Evolutionary conservation across 768 basidiomycete species (phyloP).

Genomic region (Panus rudis): DNA sequence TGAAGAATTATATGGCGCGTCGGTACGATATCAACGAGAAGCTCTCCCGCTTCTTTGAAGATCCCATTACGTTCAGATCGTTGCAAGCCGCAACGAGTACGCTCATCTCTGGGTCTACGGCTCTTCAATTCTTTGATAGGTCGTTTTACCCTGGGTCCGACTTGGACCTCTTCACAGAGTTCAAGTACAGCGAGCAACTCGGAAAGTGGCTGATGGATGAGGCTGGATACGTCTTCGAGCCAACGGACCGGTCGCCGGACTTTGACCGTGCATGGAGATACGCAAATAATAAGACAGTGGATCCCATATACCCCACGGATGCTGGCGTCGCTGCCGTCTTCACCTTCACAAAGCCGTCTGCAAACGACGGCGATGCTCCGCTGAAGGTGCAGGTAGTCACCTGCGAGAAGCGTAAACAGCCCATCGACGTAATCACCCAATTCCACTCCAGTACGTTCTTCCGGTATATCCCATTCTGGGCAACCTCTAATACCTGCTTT

Average conservation of each 20-base stretch:
- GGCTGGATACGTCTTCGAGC: conserved; percentile 26
- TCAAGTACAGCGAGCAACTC: conserved; percentile 25
- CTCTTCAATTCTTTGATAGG: conserved; percentile 46
- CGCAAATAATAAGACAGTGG: too few species aligned
- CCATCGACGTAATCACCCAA: conserved; percentile 32
- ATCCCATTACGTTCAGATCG: conserved; percentile 32
- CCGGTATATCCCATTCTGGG: neutral
- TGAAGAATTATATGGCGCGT: conserved; percentile 16
- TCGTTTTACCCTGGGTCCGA: conserved; percentile 38
- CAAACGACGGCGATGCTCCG: neutral
- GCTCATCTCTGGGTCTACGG: conserved; percentile 48
- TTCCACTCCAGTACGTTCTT: conserved; percentile 41
- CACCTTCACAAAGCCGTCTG: conserved; percentile 23
- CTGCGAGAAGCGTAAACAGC: conserved; percentile 16
- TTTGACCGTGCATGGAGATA: conserved; percentile 16
- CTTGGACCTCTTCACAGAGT: conserved; percentile 42
- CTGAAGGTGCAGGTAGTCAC: conserved; percentile 37
- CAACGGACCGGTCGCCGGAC: conserved; percentile 15
- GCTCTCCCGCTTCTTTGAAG: conserved; percentile 29
- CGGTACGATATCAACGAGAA: conserved; percentile 31
- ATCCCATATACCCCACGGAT: conserved; percentile 17
- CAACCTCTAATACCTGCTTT: neutral
- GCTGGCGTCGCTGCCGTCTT: conserved; percentile 25
- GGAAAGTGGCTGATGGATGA: conserved; percentile 28
- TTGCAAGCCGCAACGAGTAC: conserved; percentile 37